Percentiles rank a stretch among this genome's conserved stretches.
Conservation (phyloP, 2,329 filamentous ascomycete species). For the Alternaria gansuensis region DNA sequence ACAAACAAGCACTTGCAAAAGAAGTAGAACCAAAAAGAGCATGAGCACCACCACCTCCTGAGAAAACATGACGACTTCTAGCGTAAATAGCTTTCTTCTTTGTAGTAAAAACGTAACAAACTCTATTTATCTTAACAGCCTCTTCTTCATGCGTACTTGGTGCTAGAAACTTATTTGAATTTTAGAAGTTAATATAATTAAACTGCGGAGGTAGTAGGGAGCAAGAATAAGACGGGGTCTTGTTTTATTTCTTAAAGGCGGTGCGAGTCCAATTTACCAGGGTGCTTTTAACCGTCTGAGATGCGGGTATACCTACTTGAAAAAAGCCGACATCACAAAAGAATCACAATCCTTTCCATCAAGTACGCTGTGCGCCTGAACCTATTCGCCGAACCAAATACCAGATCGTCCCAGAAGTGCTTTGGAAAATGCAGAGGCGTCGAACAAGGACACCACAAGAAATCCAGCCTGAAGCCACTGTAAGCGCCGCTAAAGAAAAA, state of each 20-base stretch:
- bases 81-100: no score
- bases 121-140: no score
- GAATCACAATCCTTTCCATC: slow-evolving; percentile 13
- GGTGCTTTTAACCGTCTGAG: slow-evolving; percentile 10
- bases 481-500: background rate
- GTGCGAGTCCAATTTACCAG: background rate
- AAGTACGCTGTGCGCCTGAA: slow-evolving; percentile 9
- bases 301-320: slow-evolving; percentile 19
- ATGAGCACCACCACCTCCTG: no score
- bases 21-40: background rate
- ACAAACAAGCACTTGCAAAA: background rate
- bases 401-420: slow-evolving; percentile 3
- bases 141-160: no score
- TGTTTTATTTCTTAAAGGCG: no score
- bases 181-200: no score
- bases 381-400: slow-evolving; percentile 16
- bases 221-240: no score
- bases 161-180: no score
- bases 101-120: no score
- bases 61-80: no score
- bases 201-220: no score
- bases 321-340: slow-evolving; percentile 6
- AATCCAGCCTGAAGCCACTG: slow-evolving; percentile 4
- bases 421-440: background rate
- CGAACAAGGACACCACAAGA: slow-evolving; percentile 1